Evolutionary conservation across 2,329 filamentous ascomycete genomes (phyloP), one percentile per base, ranked within the genome.

Genomic region (Harringtonia aguacate): DNA sequence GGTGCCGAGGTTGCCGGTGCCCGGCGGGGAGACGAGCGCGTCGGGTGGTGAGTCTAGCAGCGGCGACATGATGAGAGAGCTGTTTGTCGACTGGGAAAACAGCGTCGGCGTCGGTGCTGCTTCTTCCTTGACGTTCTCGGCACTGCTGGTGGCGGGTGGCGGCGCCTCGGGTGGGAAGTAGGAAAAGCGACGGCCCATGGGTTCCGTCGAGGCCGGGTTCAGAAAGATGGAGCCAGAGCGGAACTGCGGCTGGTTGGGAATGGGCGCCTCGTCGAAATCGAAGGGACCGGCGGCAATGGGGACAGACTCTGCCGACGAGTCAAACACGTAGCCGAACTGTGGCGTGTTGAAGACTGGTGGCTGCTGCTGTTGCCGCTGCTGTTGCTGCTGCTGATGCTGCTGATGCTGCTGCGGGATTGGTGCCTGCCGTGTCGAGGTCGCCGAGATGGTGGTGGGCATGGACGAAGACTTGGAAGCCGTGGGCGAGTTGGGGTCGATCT

Each of bases 221-320:
- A 71, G 65, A 58, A 82, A 82, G 47, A 82, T 82, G 2, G 79
- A 81, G 55, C 79, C 79, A 10, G 78, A 81, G 43, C 79, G 70
- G 59, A 82, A 82, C 4, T 68, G 71, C 1, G 68, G 77, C 14
- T 53, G 52, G 7, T 27, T 34, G 1, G 46, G 44, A 5, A 33
- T 47, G 52, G 45, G 63, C 57, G 39, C 10, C 17, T 64, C 48
- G 24, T 51, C 51, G 36, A 48, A 50, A 38, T 20, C 29, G 35
- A 46, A 38, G 21, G 36, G n/a, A 10, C 36, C 22, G 20, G 47
- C 51, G 35, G 45, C 37, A 18, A 73, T 68, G 13, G 40, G 28
- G 13, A 24, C 34, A n/a, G 69, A 63, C 46, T 79, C 73, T n/a
- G n/a, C n/a, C 1, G 72, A 65, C 6, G 68, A 58, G n/a, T 70